phyloP scores from a whole-genome alignment of 2,329 filamentous ascomycete species.

The Amesomyces nigricolor region DNA sequence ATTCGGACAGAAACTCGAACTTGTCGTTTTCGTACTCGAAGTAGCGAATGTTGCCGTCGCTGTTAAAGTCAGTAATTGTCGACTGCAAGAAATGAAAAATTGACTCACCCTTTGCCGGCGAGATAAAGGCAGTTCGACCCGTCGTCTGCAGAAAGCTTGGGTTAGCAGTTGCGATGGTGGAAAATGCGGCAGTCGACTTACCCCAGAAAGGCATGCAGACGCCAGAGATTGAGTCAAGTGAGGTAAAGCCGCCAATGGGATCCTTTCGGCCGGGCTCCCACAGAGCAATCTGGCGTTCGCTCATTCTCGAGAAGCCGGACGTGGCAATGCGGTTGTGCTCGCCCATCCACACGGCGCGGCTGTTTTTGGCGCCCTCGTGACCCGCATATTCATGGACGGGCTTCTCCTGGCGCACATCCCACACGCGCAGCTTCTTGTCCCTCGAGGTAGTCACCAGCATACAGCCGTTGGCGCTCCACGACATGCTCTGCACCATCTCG shows the following conservation, averaged over 20 bases:
- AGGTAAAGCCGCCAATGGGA: slow-evolving; percentile 84
- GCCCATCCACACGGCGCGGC: slow-evolving; percentile 92
- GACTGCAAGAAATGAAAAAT: background rate
- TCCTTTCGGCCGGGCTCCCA: slow-evolving; percentile 88
- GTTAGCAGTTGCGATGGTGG: slow-evolving; percentile 23
- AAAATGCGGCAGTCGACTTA: slow-evolving; percentile 32
- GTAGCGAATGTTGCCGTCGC: slow-evolving; percentile 98
- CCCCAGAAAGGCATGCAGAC: slow-evolving; percentile 99
- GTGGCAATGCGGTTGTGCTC: slow-evolving; percentile 95
- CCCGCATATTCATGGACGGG: slow-evolving; percentile 78
- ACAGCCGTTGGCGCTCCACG: slow-evolving; percentile 87
- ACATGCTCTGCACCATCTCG: slow-evolving; percentile 91
- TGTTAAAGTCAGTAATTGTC: slow-evolving; percentile 33
- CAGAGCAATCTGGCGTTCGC: slow-evolving; percentile 88
- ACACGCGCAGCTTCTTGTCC: slow-evolving; percentile 96
- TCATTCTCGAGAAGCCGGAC: slow-evolving; percentile 97
- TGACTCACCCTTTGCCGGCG: slow-evolving; percentile 84
- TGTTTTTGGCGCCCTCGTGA: slow-evolving; percentile 94
- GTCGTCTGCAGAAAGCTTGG: slow-evolving; percentile 56
- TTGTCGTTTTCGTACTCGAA: slow-evolving; percentile 98
- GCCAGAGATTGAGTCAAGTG: slow-evolving; percentile 91
- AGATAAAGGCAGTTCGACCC: slow-evolving; percentile 92
- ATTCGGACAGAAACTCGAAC: slow-evolving; percentile 93
- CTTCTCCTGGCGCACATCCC: slow-evolving; percentile 93
- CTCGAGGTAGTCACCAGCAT: slow-evolving; percentile 87